These are phyloP conservation scores for Hymenoscyphus albidus DNA, from an alignment of 2,329 filamentous ascomycete species.

Conservation along the genomic window DNA sequence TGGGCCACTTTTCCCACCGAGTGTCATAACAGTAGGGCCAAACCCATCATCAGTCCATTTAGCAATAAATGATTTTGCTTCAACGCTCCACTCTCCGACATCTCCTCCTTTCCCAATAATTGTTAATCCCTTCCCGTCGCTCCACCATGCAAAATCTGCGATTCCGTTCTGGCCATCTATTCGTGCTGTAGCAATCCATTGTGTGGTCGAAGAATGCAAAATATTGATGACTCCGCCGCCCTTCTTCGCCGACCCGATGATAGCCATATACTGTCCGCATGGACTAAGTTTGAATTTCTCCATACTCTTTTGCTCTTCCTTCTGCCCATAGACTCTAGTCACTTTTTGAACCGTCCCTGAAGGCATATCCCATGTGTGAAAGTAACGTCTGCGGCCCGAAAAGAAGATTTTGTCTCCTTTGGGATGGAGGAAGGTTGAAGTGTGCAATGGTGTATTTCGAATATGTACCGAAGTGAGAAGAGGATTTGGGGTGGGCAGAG, in stretches of 20 bases:
- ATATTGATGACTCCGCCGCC: conserved; percentile 87
- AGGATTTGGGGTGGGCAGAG: conserved; percentile 76
- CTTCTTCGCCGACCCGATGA: conserved; percentile 76
- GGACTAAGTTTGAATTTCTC: conserved; percentile 86
- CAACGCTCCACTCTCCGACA: conserved; percentile 82
- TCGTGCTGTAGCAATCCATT: conserved; percentile 81
- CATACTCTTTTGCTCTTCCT: conserved; percentile 83
- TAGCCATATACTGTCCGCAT: conserved; percentile 78
- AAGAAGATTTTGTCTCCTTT: conserved; percentile 79
- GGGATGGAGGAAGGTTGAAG: conserved; percentile 73
- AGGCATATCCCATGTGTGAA: conserved; percentile 89
- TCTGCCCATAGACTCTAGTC: conserved; percentile 67
- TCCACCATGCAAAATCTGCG: conserved; percentile 92
- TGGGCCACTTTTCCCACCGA: conserved; percentile 65
- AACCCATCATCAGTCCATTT: conserved; percentile 89
- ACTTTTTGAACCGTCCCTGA: conserved; percentile 81
- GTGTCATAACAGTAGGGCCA: conserved; percentile 74
- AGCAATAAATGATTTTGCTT: conserved; percentile 64
- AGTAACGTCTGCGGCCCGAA: conserved; percentile 81
- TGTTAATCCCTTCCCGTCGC: conserved; percentile 73
- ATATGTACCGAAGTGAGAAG: conserved; percentile 87
- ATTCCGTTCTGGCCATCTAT: conserved; percentile 80
- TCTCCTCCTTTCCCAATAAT: conserved; percentile 84
- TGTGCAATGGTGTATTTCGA: conserved; percentile 76
- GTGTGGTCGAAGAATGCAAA: conserved; percentile 71